A percentile compares a stretch with the other conserved stretches of the same genome.
phyloP scores from a whole-genome alignment of 2,329 filamentous ascomycete species.

The Sporothrix pseudoabietina region DNA sequence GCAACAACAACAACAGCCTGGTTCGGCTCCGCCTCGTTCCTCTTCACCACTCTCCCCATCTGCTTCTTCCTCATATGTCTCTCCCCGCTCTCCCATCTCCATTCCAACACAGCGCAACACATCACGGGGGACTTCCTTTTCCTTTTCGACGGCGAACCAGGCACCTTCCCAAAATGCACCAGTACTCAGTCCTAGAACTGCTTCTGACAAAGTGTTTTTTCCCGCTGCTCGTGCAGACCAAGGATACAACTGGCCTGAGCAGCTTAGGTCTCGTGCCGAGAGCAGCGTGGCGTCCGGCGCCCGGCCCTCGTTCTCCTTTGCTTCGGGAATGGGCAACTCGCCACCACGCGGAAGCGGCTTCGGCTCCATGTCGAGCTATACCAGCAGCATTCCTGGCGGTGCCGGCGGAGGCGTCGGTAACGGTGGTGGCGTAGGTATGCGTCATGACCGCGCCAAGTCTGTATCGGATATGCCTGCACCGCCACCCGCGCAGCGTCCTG shows the following conservation, averaged over 20 bases:
- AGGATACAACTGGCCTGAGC: slow-evolving; percentile 96
- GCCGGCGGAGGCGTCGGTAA: slow-evolving; percentile 20
- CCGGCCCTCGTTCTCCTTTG: slow-evolving; percentile 62
- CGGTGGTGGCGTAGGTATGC: slow-evolving; percentile 30
- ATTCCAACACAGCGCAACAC: background rate
- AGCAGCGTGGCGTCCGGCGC: slow-evolving; percentile 64
- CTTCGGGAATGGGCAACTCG: slow-evolving; percentile 48
- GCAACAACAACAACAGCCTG: slow-evolving; percentile 12
- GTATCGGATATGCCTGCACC: slow-evolving; percentile 61
- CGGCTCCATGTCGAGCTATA: background rate
- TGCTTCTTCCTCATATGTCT: background rate
- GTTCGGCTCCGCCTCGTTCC: slow-evolving; percentile 14
- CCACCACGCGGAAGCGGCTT: slow-evolving; percentile 45
- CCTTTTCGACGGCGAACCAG: slow-evolving; percentile 37
- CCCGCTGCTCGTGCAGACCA: slow-evolving; percentile 70
- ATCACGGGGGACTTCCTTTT: background rate
- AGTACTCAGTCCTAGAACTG: slow-evolving; percentile 50
- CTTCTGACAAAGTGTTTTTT: slow-evolving; percentile 62
- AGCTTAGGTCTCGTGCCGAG: slow-evolving; percentile 88
- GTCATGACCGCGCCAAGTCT: slow-evolving; percentile 70
- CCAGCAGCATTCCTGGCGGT: slow-evolving; percentile 29
- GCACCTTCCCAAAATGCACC: slow-evolving; percentile 35
- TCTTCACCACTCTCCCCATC: slow-evolving; percentile 16
- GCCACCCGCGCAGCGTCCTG: slow-evolving; percentile 55
- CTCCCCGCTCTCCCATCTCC: slow-evolving; percentile 14